Evolutionary conservation across 192 early-diverging fungal genomes (phyloP).

Genomic region (Coemansia sp.): DNA sequence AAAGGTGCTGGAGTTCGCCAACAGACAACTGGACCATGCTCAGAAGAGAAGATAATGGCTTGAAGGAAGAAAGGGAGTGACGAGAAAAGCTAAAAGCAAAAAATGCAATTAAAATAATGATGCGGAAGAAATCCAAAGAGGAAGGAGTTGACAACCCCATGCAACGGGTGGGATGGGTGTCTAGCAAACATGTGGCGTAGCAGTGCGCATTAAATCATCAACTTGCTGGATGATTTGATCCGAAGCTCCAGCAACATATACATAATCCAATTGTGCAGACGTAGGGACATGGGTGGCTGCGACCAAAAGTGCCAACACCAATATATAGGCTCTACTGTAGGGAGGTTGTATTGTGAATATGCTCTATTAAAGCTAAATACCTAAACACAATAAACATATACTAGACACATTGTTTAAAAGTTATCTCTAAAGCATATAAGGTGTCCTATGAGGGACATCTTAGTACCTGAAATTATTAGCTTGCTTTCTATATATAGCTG

Average conservation of each 20-base stretch:
- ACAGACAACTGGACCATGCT: constrained; percentile 17
- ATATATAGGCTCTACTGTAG: too few species aligned
- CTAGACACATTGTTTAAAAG: too few species aligned
- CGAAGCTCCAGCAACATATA: neutral
- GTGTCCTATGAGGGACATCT: too few species aligned
- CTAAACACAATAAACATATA: too few species aligned
- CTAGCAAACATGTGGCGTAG: neutral
- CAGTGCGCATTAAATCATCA: neutral
- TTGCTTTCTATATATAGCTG: too few species aligned
- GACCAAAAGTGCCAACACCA: too few species aligned
- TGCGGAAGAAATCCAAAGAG: constrained; percentile 1
- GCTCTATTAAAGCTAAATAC: too few species aligned
- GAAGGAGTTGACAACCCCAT: neutral
- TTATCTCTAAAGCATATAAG: too few species aligned
- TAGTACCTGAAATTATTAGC: too few species aligned
- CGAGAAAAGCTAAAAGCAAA: neutral
- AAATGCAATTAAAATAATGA: neutral
- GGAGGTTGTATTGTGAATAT: too few species aligned
- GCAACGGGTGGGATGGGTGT: neutral
- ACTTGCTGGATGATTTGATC: neutral
- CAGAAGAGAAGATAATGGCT: neutral
- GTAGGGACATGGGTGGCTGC: too few species aligned
- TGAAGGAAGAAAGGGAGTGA: neutral
- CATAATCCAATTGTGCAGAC: neutral
- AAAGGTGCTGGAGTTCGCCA: constrained; percentile 33